Evolutionary conservation across 805 yeast genomes (phyloP), one percentile per base, ranked within the genome.

Genomic region (Blastobotrys parvus): DNA sequence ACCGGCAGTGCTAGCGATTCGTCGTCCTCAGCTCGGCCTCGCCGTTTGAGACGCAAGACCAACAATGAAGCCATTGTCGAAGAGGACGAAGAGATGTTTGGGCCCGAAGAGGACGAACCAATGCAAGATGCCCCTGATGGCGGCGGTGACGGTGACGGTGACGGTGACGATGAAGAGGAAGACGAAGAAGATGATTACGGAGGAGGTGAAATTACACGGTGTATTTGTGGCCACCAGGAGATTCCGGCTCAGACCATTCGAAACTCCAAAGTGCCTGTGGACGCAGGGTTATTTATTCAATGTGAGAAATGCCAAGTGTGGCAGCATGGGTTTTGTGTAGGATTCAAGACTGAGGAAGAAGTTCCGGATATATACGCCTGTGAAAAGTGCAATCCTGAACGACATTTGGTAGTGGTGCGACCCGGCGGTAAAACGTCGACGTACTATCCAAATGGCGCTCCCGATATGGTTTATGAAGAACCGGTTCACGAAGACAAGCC

Each of bases 261-360:
- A 25, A 45, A 45, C 35, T 38, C 42, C 29, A 41, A 41, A 27
- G 46, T 46, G 45, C 50, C 29, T 47, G 94, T 86, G 47, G 96
- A 87, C 63, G 92, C 90, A 53, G 97, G 97, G 0, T 82, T 86
- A 56, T 89, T 94, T 19, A 84, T 92, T 48, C 97, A 92, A 64
- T 92, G 98, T 70, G 98, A 92, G 56, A 72, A 74, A 49, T 90
- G 98, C 65, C 78, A 85, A 16, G 95, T 82, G 5, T 90, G 98
- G 98, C 98, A 90, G 62, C 98, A 90, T 61, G 97, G 97, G 1
- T 86, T 71, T 64, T 90, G 98, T 68, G 96, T 90, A 30, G 94
- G 96, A 1, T 77, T 90, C 45, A 70, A 70, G 43, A 78, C 76
- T 40, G 86, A 80, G 48, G 77, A 75, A 11, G 80, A 76, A 39